These are phyloP conservation scores for Aegilops speltoides DNA, from an alignment of 176 grass and related monocot species.

Conservation along the genomic window DNA sequence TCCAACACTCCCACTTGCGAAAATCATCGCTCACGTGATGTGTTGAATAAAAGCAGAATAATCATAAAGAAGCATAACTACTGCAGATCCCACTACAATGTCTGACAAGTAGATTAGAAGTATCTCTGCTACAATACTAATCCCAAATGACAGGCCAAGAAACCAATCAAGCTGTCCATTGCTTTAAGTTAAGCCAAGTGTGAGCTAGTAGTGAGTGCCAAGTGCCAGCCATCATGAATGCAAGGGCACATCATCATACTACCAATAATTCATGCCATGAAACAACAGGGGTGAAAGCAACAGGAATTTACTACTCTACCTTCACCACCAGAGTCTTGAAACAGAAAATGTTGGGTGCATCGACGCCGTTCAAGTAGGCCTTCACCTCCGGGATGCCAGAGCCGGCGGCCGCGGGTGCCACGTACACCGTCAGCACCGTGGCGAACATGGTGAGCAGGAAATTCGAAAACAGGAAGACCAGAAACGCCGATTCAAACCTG, in stretches of 20 bases:
- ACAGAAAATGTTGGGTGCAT: conserved; percentile 86
- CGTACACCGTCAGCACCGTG: conserved; percentile 61
- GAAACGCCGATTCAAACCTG: conserved; percentile 63
- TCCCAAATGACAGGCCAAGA: not conserved
- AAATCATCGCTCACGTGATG: not conserved
- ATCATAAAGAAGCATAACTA: not conserved
- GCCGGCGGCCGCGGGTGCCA: conserved; percentile 83
- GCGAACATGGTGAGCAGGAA: conserved; percentile 74
- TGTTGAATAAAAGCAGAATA: not conserved
- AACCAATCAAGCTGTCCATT: conserved; percentile 4
- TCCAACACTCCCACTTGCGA: not conserved
- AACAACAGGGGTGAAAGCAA: not conserved
- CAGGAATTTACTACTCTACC: conserved; percentile 30
- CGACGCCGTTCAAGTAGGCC: conserved; percentile 88
- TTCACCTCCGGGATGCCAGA: conserved; percentile 94
- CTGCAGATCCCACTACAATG: not conserved
- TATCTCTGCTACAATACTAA: not conserved
- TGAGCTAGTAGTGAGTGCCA: not conserved
- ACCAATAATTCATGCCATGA: not conserved
- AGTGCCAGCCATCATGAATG: not conserved
- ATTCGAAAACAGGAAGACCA: conserved; percentile 70
- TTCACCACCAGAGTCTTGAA: conserved; percentile 81
- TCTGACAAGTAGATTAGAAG: not conserved
- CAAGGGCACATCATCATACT: not conserved
- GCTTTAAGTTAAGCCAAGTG: conserved; percentile 9